Evolutionary conservation across 768 basidiomycete species (phyloP).

Genomic region (Termitomyces bulborhizus): DNA sequence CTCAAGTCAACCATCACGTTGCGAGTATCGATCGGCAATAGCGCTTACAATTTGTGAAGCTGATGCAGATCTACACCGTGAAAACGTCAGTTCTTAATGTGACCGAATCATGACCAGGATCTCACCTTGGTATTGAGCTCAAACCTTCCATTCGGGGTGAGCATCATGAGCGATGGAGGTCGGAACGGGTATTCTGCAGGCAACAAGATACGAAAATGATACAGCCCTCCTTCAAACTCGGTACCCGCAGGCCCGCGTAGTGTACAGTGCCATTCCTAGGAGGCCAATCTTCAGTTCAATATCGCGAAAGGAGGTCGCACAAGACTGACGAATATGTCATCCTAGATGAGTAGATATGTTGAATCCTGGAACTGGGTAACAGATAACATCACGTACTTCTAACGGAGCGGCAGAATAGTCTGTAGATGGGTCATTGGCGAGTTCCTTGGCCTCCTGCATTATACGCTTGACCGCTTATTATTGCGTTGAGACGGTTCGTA

Average conservation of each 20-base stretch:
- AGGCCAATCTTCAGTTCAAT: slow-evolving; percentile 12
- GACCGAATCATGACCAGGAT: background rate
- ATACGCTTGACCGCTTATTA: slow-evolving; percentile 88
- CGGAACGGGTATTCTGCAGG: slow-evolving; percentile 96
- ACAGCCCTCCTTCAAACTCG: slow-evolving; percentile 93
- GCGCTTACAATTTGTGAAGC: slow-evolving; percentile 80
- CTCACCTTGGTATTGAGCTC: slow-evolving; percentile 90
- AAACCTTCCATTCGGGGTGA: slow-evolving; percentile 96
- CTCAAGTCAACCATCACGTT: background rate
- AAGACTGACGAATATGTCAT: slow-evolving; percentile 79
- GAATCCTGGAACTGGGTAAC: slow-evolving; percentile 3
- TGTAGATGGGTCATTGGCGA: slow-evolving; percentile 75
- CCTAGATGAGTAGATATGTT: slow-evolving; percentile 32
- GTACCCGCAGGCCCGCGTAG: slow-evolving; percentile 82
- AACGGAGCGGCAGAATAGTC: slow-evolving; percentile 85
- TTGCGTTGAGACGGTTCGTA: background rate
- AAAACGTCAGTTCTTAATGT: background rate
- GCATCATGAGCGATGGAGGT: slow-evolving; percentile 92
- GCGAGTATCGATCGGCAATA: background rate
- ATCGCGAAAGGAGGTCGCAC: background rate
- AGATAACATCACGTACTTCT: slow-evolving; percentile 42
- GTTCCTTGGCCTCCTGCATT: slow-evolving; percentile 91
- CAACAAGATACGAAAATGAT: slow-evolving; percentile 87
- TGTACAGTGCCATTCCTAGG: slow-evolving; percentile 94
- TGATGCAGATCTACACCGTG: slow-evolving; percentile 73